phyloP scores from a whole-genome alignment of 495 filamentous ascomycete genomes.

The Rostrohypoxylon terebratum region DNA sequence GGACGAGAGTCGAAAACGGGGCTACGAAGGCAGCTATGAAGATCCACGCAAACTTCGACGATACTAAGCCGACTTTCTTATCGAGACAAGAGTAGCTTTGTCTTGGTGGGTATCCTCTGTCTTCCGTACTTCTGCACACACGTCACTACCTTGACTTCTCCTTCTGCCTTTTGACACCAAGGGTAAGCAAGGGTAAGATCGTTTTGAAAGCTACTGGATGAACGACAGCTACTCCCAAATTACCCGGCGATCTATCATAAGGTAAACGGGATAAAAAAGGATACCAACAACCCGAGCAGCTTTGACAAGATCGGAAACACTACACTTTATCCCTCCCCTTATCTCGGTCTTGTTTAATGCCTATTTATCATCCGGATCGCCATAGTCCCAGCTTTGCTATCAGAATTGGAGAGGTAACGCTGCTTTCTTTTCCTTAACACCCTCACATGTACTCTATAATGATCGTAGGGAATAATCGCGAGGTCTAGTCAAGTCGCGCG shows the following conservation, averaged over 20 bases:
- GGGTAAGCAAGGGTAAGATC: constrained; percentile 71
- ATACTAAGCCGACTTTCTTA: constrained; percentile 64
- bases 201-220: constrained; percentile 27
- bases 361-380: constrained; percentile 12
- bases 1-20: constrained; percentile 71
- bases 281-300: background rate
- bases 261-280: constrained; percentile 37
- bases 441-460: constrained; percentile 47
- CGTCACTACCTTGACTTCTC: constrained; percentile 48
- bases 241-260: constrained; percentile 30
- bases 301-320: constrained; percentile 5
- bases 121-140: constrained; percentile 49
- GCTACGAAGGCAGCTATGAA: constrained; percentile 77
- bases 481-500: constrained; percentile 34
- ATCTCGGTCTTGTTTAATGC: constrained; percentile 4
- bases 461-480: constrained; percentile 39
- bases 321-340: background rate
- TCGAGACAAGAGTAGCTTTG: constrained; percentile 52
- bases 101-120: constrained; percentile 61
- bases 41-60: constrained; percentile 83
- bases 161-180: constrained; percentile 66
- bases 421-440: constrained; percentile 16
- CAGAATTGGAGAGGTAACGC: constrained; percentile 48
- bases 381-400: constrained; percentile 9
- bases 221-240: constrained; percentile 12